Evolutionary conservation across 805 yeast species (phyloP).

Genomic region (Yarrowia alimentaria): DNA sequence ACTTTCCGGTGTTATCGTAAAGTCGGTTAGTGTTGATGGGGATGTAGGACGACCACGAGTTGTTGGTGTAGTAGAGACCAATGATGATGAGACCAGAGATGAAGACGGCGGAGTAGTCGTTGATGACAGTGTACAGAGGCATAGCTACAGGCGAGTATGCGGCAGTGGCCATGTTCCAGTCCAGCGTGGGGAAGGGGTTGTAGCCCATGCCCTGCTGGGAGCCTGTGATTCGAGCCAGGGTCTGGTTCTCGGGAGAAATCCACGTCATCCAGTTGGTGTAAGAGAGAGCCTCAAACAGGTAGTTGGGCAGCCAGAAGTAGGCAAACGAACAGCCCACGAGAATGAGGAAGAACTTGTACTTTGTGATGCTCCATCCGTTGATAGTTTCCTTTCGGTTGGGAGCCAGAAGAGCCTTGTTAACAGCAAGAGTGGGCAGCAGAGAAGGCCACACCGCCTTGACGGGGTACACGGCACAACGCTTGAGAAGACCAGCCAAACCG

Average conservation of each 20-base stretch:
- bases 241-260: conserved; percentile 53
- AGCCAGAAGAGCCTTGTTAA: conserved; percentile 49
- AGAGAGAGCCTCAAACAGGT: conserved; percentile 58
- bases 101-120: conserved; percentile 44
- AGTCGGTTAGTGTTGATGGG: conserved; percentile 58
- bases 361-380: conserved; percentile 59
- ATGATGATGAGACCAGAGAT: conserved; percentile 49
- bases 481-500: conserved; percentile 64
- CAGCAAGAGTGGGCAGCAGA: conserved; percentile 48
- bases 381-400: conserved; percentile 46
- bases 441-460: conserved; percentile 55
- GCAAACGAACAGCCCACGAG: conserved; percentile 47
- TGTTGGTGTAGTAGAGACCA: conserved; percentile 52
- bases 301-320: conserved; percentile 70
- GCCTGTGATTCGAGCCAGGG: conserved; percentile 53
- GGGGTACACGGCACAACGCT: conserved; percentile 57
- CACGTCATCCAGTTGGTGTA: conserved; percentile 64
- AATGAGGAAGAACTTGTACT: conserved; percentile 50
- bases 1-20: conserved; percentile 52
- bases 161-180: conserved; percentile 58
- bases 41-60: conserved; percentile 57
- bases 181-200: conserved; percentile 55
- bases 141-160: conserved; percentile 51
- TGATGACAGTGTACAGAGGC: conserved; percentile 45
- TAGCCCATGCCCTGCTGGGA: conserved; percentile 48